A percentile compares a stretch with the other conserved stretches of the same genome.
phyloP scores from a whole-genome alignment of 768 basidiomycete genomes.

The Lentinula lateritia region DNA sequence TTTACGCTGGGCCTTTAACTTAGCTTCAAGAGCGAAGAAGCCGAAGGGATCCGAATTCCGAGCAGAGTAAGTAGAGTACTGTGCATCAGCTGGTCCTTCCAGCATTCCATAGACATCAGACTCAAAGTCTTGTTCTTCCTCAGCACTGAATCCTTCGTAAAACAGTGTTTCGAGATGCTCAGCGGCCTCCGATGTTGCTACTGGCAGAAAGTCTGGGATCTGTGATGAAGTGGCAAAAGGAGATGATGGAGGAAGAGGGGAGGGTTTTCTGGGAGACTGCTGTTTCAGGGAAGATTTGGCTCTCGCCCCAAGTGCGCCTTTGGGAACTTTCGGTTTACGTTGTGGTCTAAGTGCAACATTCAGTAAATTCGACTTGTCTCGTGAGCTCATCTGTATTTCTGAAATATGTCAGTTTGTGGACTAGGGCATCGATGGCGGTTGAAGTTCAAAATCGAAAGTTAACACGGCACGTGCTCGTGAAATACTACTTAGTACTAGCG shows the following conservation, averaged over 20 bases:
- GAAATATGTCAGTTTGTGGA: too few relatives aligned
- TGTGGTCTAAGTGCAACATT: neutral
- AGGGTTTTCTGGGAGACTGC: conserved; percentile 8
- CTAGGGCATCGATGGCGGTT: too few relatives aligned
- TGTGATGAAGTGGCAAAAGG: conserved; percentile 19
- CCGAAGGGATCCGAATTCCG: conserved; percentile 49
- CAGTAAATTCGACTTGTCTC: too few relatives aligned
- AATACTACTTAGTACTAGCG: too few relatives aligned
- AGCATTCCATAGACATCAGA: conserved; percentile 5
- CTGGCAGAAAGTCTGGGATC: conserved; percentile 6
- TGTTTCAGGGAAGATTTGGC: neutral
- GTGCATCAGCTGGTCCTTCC: conserved; percentile 11
- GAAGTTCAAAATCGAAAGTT: too few relatives aligned
- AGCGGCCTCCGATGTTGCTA: neutral
- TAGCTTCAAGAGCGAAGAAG: conserved; percentile 48
- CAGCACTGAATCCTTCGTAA: neutral
- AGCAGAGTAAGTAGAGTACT: neutral
- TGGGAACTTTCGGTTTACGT: neutral
- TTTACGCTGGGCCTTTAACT: conserved; percentile 37
- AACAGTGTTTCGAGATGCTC: neutral
- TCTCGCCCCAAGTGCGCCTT: neutral
- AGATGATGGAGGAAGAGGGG: conserved; percentile 28
- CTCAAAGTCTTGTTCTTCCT: conserved; percentile 5
- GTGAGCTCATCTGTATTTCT: neutral
- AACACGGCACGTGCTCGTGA: too few relatives aligned